Conservation (phyloP, 768 basidiomycete genomes). For the Lactifluus piperatus region DNA sequence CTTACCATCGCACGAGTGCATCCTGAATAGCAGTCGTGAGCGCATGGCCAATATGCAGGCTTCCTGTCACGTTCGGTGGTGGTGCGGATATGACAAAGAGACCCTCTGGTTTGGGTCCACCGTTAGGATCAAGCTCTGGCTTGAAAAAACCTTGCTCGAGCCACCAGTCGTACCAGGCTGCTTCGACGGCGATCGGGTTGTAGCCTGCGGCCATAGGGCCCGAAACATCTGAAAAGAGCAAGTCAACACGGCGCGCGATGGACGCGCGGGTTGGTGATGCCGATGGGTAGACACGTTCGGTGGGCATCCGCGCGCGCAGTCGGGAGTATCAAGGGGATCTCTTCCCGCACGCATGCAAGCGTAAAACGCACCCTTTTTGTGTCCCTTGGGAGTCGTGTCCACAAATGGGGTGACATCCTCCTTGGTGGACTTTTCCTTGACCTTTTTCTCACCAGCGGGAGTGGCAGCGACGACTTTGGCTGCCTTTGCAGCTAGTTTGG, state of each 20-base stretch:
- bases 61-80: conserved; percentile 96
- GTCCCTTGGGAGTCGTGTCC: conserved; percentile 80
- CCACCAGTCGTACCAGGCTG: conserved; percentile 99
- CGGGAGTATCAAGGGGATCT: no score
- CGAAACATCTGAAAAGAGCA: conserved; percentile 53
- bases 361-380: conserved; percentile 75
- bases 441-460: conserved; percentile 53
- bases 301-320: no score
- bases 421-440: conserved; percentile 69
- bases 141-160: conserved; percentile 82
- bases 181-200: conserved; percentile 90
- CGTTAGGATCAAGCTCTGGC: conserved; percentile 53
- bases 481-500: conserved; percentile 63
- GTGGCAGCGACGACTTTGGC: conserved; percentile 38
- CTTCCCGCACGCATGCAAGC: neutral
- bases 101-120: conserved; percentile 44
- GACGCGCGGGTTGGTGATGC: neutral
- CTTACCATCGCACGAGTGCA: conserved; percentile 76
- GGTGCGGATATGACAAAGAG: conserved; percentile 67
- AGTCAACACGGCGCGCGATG: neutral
- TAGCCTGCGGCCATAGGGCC: conserved; percentile 88
- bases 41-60: conserved; percentile 91
- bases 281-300: no score
- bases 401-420: conserved; percentile 69
- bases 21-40: conserved; percentile 91